Evolutionary conservation across 176 grass and related monocot genomes (phyloP), one percentile per base, ranked within the genome.

Genomic region (Aegilops speltoides): DNA sequence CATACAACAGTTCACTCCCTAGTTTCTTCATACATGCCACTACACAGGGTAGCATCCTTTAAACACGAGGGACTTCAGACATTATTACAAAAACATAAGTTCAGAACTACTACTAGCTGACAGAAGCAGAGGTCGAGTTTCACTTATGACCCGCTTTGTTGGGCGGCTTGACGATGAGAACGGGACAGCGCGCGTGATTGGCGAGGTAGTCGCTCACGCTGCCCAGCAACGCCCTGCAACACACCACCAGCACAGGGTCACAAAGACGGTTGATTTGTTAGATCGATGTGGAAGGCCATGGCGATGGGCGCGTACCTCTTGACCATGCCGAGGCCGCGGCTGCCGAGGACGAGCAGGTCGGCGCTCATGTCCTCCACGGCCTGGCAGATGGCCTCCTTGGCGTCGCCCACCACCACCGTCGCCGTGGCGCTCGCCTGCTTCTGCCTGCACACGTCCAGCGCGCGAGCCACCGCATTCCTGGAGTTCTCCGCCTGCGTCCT

Each of bases 161-260:
- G 8, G 82, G 79, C 22, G 86, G 92, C 81, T 86, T 94, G 4
- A 97, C 92, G 10, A 92, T 82, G 13, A 94, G 86, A 10, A 94
- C 81, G 0, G 95, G 92, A 86, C 95, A 97, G 73, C 67, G 46
- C 26, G 92, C 90, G 22, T 97, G 88, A 41, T 97, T 90, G 19
- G 82, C 79, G 29, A 92, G 82, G 73, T 94, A 94, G 81, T 94
- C 90, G 82, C 95, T 97, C 20, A 94, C 95, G 80, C 95, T 97
- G 88, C 95, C 95, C 23, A 97, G 46, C 5, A 94, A 89, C 70
- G 90, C 85, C 88, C 92, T 97, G 84, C 82, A 64, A 52, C 2
- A 16, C 14, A 63, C 20, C 1, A 20, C 48, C 48, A 52, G 48
- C 52, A 57, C 52, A 52, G 15, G 15, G 48, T 52, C 17, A 52